These are phyloP conservation scores for Pythium biforme DNA, from an alignment of 352 stramenopile genomes.

Conservation along the genomic window DNA sequence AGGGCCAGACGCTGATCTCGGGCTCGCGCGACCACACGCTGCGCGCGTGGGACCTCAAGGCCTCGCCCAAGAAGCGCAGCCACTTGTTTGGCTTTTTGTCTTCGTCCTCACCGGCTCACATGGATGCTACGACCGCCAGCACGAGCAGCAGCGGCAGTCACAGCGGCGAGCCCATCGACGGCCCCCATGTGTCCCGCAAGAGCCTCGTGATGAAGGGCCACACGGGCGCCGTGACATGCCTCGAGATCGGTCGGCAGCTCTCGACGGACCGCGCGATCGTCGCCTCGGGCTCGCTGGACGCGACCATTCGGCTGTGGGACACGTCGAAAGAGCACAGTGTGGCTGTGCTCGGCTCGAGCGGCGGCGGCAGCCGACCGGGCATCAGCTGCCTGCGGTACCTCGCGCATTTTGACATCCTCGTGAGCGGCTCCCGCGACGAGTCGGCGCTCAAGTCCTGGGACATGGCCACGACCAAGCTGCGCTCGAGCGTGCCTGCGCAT, in stretches of 20 bases:
- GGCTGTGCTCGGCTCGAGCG: constrained; percentile 34
- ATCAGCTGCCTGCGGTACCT: constrained; percentile 68
- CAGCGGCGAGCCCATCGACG: constrained; percentile 41
- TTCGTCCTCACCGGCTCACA: constrained; percentile 2
- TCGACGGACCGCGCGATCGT: constrained; percentile 53
- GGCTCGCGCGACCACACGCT: constrained; percentile 71
- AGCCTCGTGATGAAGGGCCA: constrained; percentile 69
- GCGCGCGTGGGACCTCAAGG: constrained; percentile 66
- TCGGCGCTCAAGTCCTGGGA: constrained; percentile 76
- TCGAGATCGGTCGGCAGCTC: constrained; percentile 76
- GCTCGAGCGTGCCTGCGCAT: constrained; percentile 57
- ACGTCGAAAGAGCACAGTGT: constrained; percentile 60
- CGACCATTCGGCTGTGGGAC: constrained; percentile 75
- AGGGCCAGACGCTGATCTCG: constrained; percentile 62
- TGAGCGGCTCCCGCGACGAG: constrained; percentile 46
- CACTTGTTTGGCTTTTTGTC: constrained; percentile 64
- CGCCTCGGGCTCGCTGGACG: constrained; percentile 64
- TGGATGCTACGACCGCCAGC: constrained; percentile 17
- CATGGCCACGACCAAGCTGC: constrained; percentile 47
- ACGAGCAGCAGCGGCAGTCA: constrained; percentile 16
- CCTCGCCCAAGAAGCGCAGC: constrained; percentile 52
- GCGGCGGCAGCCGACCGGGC: constrained; percentile 26
- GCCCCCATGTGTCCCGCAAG: constrained; percentile 50
- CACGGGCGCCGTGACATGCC: constrained; percentile 52
- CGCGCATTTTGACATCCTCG: constrained; percentile 55